A percentile compares a stretch with the other conserved stretches of the same genome.
phyloP scores from a whole-genome alignment of 2,329 filamentous ascomycete species.

The Thielaviopsis euricoi region DNA sequence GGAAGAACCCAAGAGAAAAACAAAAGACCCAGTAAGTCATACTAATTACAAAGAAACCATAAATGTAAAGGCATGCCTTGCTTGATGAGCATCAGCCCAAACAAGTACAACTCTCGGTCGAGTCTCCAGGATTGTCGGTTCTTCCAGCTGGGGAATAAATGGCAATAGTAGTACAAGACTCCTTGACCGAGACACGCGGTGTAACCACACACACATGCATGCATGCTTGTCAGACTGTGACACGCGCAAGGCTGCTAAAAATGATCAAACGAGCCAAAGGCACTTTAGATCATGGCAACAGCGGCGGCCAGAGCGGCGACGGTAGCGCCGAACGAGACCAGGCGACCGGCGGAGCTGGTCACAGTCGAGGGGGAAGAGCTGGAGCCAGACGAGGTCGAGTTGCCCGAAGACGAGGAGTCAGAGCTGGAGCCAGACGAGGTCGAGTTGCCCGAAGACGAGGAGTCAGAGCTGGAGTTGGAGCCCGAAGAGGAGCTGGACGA shows the following conservation, averaged over 20 bases:
- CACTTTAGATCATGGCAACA: constrained; percentile 10
- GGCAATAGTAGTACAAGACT: neutral
- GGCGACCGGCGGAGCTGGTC: constrained; percentile 8
- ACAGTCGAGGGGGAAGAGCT: neutral
- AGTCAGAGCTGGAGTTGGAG: neutral
- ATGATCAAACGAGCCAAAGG: too few species aligned
- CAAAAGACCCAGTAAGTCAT: neutral
- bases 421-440: neutral
- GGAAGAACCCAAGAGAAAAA: neutral
- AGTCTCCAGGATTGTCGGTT: neutral
- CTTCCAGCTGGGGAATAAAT: neutral
- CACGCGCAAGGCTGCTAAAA: neutral
- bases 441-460: neutral
- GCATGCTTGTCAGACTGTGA: neutral
- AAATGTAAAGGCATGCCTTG: neutral
- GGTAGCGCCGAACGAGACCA: constrained; percentile 7
- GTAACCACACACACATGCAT: neutral
- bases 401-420: neutral
- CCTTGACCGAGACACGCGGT: neutral
- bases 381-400: neutral
- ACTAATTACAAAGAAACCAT: neutral
- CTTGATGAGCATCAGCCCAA: neutral
- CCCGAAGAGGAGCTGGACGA: neutral
- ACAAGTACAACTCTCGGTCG: neutral
- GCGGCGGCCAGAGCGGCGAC: constrained; percentile 8